Evolutionary conservation across 768 basidiomycete genomes (phyloP).

Genomic region (Podaxis sp.): DNA sequence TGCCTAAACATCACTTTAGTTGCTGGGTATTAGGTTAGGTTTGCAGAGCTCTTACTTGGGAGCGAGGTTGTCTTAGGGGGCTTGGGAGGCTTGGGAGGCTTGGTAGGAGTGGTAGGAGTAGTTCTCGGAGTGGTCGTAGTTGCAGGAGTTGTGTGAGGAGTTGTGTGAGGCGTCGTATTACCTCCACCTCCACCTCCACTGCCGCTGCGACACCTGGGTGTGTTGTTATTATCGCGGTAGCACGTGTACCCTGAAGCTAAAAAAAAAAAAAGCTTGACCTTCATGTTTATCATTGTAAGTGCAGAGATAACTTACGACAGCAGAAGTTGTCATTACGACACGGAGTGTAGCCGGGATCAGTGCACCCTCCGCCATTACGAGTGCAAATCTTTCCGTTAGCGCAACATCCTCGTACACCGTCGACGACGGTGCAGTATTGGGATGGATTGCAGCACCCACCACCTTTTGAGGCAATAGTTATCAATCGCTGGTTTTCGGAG

Average conservation of each 20-base stretch:
- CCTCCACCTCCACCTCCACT: background rate
- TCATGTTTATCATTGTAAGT: background rate
- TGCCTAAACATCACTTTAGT: background rate
- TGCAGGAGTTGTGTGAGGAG: background rate
- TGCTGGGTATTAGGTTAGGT: background rate
- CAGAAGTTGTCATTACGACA: conserved; percentile 2
- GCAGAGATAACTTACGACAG: background rate
- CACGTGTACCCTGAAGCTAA: background rate
- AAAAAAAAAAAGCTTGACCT: background rate
- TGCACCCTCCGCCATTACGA: background rate
- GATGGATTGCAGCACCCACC: conserved; percentile 4
- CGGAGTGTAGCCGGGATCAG: background rate
- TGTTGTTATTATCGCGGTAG: background rate
- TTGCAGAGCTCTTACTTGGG: background rate
- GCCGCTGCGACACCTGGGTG: background rate
- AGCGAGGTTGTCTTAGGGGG: background rate
- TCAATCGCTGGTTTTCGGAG: background rate
- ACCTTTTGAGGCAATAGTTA: background rate
- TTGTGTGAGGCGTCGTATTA: background rate
- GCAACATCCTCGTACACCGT: background rate
- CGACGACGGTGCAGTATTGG: background rate
- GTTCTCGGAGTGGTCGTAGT: background rate
- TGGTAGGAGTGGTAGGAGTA: background rate
- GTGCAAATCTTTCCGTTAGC: conserved; percentile 2
- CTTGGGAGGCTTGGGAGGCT: background rate